phyloP scores from a whole-genome alignment of 1,284 basidiomycete genomes.

The Trametes sp. region DNA sequence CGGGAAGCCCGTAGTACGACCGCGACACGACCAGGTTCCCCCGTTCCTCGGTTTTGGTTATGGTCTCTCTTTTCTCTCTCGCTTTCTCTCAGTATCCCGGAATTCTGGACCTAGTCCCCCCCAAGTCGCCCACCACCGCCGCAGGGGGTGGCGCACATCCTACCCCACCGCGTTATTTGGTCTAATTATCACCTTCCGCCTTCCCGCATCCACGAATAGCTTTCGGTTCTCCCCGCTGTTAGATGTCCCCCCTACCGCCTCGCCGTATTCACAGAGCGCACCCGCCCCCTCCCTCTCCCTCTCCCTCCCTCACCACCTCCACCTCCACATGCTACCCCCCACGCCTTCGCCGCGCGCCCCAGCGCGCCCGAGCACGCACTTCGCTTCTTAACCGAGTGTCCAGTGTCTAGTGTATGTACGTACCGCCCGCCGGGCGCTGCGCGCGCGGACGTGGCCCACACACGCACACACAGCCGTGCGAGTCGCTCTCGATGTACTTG shows the following conservation, averaged over 20 bases:
- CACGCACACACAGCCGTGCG: too few species aligned
- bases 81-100: not conserved
- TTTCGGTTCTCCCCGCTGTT: not conserved
- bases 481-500: constrained; percentile 32
- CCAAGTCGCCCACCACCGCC: not conserved
- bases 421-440: not conserved
- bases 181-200: not conserved
- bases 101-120: constrained; percentile 11
- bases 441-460: not conserved
- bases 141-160: not conserved
- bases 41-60: constrained; percentile 1
- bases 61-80: constrained; percentile 6
- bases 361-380: not conserved
- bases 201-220: not conserved
- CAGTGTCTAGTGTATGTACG: not conserved
- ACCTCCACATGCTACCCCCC: not conserved
- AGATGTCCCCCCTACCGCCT: constrained; percentile 9
- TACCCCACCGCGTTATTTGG: not conserved
- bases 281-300: too few species aligned
- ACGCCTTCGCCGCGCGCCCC: not conserved
- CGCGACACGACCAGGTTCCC: not conserved
- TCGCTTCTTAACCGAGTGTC: too few species aligned
- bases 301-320: not conserved
- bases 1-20: not conserved
- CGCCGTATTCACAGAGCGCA: constrained; percentile 4